Evolutionary conservation across 352 stramenopile species (phyloP), one percentile per base, ranked within the genome.

Genomic region (Lagenidium giganteum): DNA sequence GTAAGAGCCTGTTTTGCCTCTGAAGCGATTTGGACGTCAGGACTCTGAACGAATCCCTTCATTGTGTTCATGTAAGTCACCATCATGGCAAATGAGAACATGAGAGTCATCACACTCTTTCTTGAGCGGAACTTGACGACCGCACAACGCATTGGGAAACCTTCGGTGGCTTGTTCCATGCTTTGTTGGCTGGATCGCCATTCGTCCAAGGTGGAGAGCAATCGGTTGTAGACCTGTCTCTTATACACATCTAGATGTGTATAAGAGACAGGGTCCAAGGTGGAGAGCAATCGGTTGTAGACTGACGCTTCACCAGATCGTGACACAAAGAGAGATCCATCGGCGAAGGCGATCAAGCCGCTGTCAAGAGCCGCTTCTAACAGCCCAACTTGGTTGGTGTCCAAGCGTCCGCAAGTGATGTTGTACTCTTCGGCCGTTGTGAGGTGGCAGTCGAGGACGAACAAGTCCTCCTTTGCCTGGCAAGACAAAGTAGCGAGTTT

Each of bases 391-490:
- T 70, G 59, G 14, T 54, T 62, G 2, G 57, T 66, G 27, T 89
- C 72, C 0, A 89, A 55, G 13, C 64, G 63, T 13, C 54, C 8
- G 47, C 50, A 54, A 71, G 30, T 48, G 21, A 5, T 35, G 30
- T 12, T 26, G 29, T 61, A 86, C 36, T 86, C 70, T 7, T 90
- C 71, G 28, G 81, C 56, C 0, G 74, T 90, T 21, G 74, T 87
- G 28, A 84, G 38, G 41, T 87, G 67, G 31, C 72, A 86, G 31
- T 90, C 77, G 4, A 90, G 61, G 48, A 87, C 67, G 42, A 86
- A 90, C 6, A 83, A 40, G 40, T 90, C 74, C 39, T 86, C 74
- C 42, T 79, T 75, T 8, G 72, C 70, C 54, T 82, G 66, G 20
- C 65, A 86, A 4, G 71, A 69, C 17, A 90, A 49, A 5, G 57